phyloP scores from a whole-genome alignment of 2,329 filamentous ascomycete species.

The Venturia asperata region DNA sequence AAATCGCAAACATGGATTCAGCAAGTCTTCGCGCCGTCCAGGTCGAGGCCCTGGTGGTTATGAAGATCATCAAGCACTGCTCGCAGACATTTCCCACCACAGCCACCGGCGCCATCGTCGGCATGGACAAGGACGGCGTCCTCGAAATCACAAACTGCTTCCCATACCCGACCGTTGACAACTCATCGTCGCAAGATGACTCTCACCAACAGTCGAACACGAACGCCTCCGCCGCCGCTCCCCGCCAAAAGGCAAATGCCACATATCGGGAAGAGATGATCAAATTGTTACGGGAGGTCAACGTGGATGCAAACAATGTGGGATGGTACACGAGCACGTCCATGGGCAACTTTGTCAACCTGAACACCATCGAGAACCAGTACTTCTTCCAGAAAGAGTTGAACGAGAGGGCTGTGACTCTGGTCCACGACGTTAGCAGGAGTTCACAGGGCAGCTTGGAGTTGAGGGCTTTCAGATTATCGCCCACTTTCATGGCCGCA shows the following conservation, averaged over 20 bases:
- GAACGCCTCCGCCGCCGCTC: slow-evolving; percentile 75
- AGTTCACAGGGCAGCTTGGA: slow-evolving; percentile 88
- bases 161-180: slow-evolving; percentile 79
- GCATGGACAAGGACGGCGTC: slow-evolving; percentile 76
- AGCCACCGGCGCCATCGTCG: slow-evolving; percentile 83
- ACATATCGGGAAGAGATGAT: slow-evolving; percentile 96
- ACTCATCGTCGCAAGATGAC: slow-evolving; percentile 45
- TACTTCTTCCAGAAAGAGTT: slow-evolving; percentile 87
- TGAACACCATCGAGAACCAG: slow-evolving; percentile 95
- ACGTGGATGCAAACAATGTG: slow-evolving; percentile 94
- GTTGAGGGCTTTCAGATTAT: slow-evolving; percentile 84
- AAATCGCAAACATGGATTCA: slow-evolving; percentile 19
- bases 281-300: slow-evolving; percentile 90
- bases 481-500: slow-evolving; percentile 76
- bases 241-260: slow-evolving; percentile 82
- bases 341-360: slow-evolving; percentile 97
- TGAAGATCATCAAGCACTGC: slow-evolving; percentile 98
- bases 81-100: slow-evolving; percentile 79
- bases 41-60: slow-evolving; percentile 91
- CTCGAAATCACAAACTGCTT: slow-evolving; percentile 94
- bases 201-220: slow-evolving; percentile 59
- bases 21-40: slow-evolving; percentile 68
- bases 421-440: slow-evolving; percentile 92
- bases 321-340: slow-evolving; percentile 98
- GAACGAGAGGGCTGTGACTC: slow-evolving; percentile 77